Evolutionary conservation across 768 basidiomycete species (phyloP), one percentile per base, ranked within the genome.

Genomic region (Naematelia aurantialba): DNA sequence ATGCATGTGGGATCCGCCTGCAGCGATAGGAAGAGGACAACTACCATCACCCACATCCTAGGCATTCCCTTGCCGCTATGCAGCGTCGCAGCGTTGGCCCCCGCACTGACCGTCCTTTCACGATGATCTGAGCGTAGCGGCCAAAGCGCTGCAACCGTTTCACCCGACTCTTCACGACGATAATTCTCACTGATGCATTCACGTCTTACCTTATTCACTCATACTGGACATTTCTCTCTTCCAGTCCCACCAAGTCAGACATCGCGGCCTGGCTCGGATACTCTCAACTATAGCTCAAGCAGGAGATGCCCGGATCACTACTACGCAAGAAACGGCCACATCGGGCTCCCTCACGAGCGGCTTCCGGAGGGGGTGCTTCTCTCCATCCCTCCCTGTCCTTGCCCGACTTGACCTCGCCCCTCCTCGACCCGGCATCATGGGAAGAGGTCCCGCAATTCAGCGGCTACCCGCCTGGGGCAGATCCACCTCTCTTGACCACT

Each of bases 381-480:
- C 56, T 69, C 31, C 42, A 62, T 24, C 70, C 63, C 14, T 72
- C 70, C 8, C 53, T 72, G 22, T 72, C 70, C 14, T 47, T 72
- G 44, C 70, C 70, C 5, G 70, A 72, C 45, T 52, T 72, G 22
- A 68, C 68, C 8, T 61, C 68, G 17, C 68, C 68, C 19, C 59
- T 69, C n/a, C 50, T 72, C 21, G 66, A 69, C 49, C 47, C 63
- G 0, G 59, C 57, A 52, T 60, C 59, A 44, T 69, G 63, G 68
- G 65, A 69, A 56, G 61, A 65, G 45, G 45, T 68, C 1, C 66
- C 63, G n/a, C 57, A 51, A 8, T 59, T 72, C 53, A 25, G 29
- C 12, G 29, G 21, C 30, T 22, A 48, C 12, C 39, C 48, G 34
- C 25, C 53, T 24, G 47, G 49, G 19, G 13, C 34, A 4, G 24